Base-by-base conservation (phyloP, 768 basidiomycete genomes). In the Leccinum uliginosum region DNA sequence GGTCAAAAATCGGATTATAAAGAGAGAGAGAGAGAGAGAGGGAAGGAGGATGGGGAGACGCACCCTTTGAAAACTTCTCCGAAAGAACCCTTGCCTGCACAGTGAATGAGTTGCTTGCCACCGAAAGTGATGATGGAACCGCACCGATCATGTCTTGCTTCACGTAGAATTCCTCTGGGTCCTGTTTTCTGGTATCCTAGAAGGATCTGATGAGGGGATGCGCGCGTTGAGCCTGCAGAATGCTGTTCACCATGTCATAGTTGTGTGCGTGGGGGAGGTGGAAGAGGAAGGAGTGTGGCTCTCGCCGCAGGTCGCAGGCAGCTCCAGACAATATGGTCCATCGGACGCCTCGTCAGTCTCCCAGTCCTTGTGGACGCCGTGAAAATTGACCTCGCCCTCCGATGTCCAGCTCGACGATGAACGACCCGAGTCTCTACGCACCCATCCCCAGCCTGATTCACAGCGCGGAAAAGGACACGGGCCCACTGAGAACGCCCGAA, bases 1-100 rank as follows among this genome's bases (percentile, higher is more conserved):
- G 24, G 50, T 19, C 27, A 30, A 26, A 15, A 12, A 35, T 24
- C 29, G 9, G 50, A 60, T 35, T 46, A 3, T 23, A 38, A 51
- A 59, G 60, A 50, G 57, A 57, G 69, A n/a, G n/a, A 40, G 54
- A 47, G 56, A 54, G 27, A 50, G 7, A 34, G 32, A 26, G 4
- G 3, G 4, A 27, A 26, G 54, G 43, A 55, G 53, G 27, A 26
- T 32, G 51, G 61, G 43, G 50, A 53, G 46, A 67, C 81, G 54
- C 56, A 93, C 94, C 95, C 97, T 75, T 98, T 98, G 78, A 91
- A 98, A n/a, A 98, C 95, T 74, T 98, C 97, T 67, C 96, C 97
- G 67, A 99, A 98, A 6, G 95, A 98, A 30, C 96, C 96, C 73
- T 99, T 98, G 59, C 95, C 96, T 97, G 60, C 23, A 52, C 27